Base-by-base conservation (phyloP, 352 stramenopile species). In the Elongisporangium prolatum region DNA sequence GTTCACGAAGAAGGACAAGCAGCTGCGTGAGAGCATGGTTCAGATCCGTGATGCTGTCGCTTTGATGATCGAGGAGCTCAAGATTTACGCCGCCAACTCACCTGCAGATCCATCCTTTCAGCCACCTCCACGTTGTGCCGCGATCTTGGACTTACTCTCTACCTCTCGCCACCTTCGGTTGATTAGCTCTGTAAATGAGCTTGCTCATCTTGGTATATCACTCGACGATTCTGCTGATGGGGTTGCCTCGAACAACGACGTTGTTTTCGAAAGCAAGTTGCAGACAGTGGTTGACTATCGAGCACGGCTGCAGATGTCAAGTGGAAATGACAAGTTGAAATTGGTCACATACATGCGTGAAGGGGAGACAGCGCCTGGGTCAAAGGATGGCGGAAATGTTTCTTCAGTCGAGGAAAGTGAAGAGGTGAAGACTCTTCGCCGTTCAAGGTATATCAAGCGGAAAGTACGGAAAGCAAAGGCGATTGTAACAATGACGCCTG, bases 1-100 rank as follows among this genome's bases (percentile, higher is more conserved):
- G 24, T 91, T 94, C 22, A 91, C 83, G 2, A 86, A 76, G 50
- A 80, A 76, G 21, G 81, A 94, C 44, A 74, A 89, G 58, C 84
- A 84, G 21, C 50, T 93, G 17, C 79, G 83, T n/a, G 59, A 80
- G 9, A 80, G 74, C 28, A 84, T 75, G 11, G 60, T 57, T 0
- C 64, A 88, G 14, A 86, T 92, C 16, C 62, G 86, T 50, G 64
- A 79, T 21, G 71, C 83, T 0, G 68, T 92, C 7, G 57, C 74
- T 9, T 51, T 92, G 24, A 80, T 92, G 67, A 74, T 83, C 11
- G 72, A 89, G 44, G 83, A 92, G 22, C 66, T 92, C 3, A 84
- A 84, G 51, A 73, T 92, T 44, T 90, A 89, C 24, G 75, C 72
- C 13, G 69, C 68, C 2, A 68, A 80, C 25, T 60, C 69, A 4